Evolutionary conservation across 2,329 filamentous ascomycete species (phyloP).

Genomic region (Geosmithia morbida): DNA sequence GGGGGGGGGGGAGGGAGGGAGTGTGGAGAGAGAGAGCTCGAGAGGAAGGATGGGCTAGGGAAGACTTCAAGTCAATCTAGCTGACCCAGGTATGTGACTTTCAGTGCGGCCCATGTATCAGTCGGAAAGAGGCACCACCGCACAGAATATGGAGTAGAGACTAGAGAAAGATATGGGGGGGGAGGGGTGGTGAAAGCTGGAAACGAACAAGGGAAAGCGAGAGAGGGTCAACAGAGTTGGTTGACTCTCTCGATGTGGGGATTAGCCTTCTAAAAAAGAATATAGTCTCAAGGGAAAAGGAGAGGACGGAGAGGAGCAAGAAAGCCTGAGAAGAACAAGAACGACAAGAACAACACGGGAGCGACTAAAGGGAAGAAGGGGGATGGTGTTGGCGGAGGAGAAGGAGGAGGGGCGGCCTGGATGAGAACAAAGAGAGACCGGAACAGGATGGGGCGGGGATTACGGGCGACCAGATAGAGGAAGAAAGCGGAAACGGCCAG

Average conservation of each 20-base stretch:
- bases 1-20: too few relatives aligned
- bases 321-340: too few relatives aligned
- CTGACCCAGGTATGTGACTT: not conserved
- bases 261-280: not conserved
- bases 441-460: not conserved
- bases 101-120: not conserved
- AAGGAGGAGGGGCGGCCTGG: too few relatives aligned
- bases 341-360: not conserved
- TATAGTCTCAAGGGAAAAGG: not conserved
- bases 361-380: too few relatives aligned
- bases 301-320: too few relatives aligned
- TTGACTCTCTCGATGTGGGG: not conserved
- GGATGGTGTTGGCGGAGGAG: too few relatives aligned
- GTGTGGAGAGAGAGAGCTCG: too few relatives aligned
- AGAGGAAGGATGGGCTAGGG: too few relatives aligned
- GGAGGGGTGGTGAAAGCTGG: not conserved
- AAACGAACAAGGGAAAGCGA: not conserved
- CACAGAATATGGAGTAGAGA: too few relatives aligned
- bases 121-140: not conserved
- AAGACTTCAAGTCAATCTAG: too few relatives aligned
- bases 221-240: not conserved
- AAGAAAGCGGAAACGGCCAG: not conserved
- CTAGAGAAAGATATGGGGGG: not conserved
- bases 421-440: not conserved
- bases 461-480: not conserved